These are phyloP conservation scores for Aspergillus sp. DNA, from an alignment of 2,329 filamentous ascomycete species.

Conservation along the genomic window DNA sequence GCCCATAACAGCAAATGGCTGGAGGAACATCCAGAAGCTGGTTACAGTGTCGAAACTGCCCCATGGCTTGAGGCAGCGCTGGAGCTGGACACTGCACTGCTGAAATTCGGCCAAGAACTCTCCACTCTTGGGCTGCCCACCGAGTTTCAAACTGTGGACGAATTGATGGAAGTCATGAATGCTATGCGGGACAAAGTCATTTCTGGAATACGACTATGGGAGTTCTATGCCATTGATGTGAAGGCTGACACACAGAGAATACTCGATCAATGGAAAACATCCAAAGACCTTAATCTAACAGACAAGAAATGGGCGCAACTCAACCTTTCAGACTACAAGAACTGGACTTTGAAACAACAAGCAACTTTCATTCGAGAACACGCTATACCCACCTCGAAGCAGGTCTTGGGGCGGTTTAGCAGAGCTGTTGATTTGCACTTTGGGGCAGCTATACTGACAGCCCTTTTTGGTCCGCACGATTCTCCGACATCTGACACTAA, in stretches of 20 bases:
- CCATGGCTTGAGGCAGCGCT: constrained; percentile 69
- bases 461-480: constrained; percentile 68
- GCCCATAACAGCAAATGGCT: constrained; percentile 95
- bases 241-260: constrained; percentile 69
- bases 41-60: constrained; percentile 90
- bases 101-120: constrained; percentile 65
- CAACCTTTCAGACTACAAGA: constrained; percentile 53
- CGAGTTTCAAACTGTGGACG: constrained; percentile 67
- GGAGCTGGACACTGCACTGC: constrained; percentile 74
- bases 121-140: constrained; percentile 72
- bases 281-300: constrained; percentile 15
- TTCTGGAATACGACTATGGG: constrained; percentile 78
- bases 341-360: constrained; percentile 60
- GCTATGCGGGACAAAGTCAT: constrained; percentile 80
- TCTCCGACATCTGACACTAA: constrained; percentile 46
- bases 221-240: constrained; percentile 86
- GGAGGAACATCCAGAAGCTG: constrained; percentile 88
- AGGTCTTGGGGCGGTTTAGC: constrained; percentile 77
- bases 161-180: constrained; percentile 79
- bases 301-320: constrained; percentile 19
- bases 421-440: constrained; percentile 69
- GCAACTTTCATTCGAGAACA: constrained; percentile 64
- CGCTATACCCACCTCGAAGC: constrained; percentile 69
- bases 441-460: constrained; percentile 68
- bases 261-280: constrained; percentile 69